Evolutionary conservation across 73 alveolate genomes (phyloP).

Genomic region (Tetrahymena malaccensis): DNA sequence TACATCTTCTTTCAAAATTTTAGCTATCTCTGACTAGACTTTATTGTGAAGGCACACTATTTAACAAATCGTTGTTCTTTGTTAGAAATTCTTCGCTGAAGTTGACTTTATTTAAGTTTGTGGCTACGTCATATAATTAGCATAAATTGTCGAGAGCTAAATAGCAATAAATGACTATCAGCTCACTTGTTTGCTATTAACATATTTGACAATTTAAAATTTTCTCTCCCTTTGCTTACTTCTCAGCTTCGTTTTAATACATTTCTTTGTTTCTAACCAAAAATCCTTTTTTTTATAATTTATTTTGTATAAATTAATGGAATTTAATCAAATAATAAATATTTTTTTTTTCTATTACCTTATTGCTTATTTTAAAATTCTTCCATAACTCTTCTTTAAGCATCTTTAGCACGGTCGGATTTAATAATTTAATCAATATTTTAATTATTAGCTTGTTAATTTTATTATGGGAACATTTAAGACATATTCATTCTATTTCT

Average conservation of each 20-base stretch:
- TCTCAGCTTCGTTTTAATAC: background rate
- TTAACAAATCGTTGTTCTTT: background rate
- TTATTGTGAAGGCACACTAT: background rate
- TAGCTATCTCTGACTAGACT: background rate
- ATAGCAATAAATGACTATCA: background rate
- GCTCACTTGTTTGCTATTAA: background rate
- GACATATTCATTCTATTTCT: background rate
- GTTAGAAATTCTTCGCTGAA: background rate
- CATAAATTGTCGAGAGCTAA: background rate
- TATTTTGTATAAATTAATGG: no score
- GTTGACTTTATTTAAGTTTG: background rate
- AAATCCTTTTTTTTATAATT: background rate
- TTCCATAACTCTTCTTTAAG: background rate
- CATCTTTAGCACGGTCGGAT: background rate
- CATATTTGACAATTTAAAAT: background rate
- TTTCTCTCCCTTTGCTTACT: background rate
- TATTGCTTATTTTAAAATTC: background rate
- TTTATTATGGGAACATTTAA: background rate
- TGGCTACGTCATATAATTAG: background rate
- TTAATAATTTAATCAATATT: background rate
- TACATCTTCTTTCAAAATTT: background rate
- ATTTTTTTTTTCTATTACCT: background rate
- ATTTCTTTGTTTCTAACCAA: background rate
- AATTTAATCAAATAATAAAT: no score
- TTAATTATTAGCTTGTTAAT: background rate